Evolutionary conservation across 352 stramenopile species (phyloP).

Genomic region (Peronospora belbahrii): DNA sequence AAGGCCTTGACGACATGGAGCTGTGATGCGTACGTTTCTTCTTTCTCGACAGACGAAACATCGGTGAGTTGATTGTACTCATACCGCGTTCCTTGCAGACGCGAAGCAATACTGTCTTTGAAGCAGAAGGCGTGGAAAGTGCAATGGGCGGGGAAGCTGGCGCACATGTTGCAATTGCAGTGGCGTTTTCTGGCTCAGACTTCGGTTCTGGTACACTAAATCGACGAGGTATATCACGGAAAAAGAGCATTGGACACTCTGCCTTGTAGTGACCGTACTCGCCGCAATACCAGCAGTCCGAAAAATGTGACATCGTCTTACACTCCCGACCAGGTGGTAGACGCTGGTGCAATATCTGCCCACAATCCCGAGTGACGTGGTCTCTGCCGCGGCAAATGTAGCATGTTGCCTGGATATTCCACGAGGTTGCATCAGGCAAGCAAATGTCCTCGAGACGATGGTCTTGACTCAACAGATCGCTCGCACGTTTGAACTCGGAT

Average conservation of each 20-base stretch:
- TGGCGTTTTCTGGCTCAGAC: conserved; percentile 1
- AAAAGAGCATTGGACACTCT: conserved; percentile 61
- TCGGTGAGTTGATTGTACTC: conserved; percentile 19
- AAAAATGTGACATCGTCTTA: conserved; percentile 19
- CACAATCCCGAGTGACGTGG: conserved; percentile 55
- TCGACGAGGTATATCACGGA: conserved; percentile 40
- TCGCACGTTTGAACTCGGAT: conserved; percentile 55
- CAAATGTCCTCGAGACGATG: conserved; percentile 54
- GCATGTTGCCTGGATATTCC: conserved; percentile 41
- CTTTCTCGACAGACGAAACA: conserved; percentile 38
- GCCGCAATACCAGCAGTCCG: conserved; percentile 77
- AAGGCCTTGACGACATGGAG: conserved; percentile 30
- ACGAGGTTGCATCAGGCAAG: conserved; percentile 35
- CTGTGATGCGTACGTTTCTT: conserved; percentile 56
- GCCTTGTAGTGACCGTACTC: conserved; percentile 66
- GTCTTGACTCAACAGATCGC: conserved; percentile 35
- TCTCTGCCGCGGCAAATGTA: conserved; percentile 53
- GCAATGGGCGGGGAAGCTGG: conserved; percentile 14
- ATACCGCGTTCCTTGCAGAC: conserved; percentile 21
- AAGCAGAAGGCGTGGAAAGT: conserved; percentile 6
- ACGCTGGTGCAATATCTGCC: conserved; percentile 23
- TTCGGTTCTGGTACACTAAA: conserved; percentile 13
- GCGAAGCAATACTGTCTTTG: conserved; percentile 12
- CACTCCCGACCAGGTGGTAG: conserved; percentile 3
- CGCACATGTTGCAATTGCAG: conserved; percentile 6